These are phyloP conservation scores for Penicillium daleae DNA, from an alignment of 495 filamentous ascomycete genomes.

Conservation along the genomic window DNA sequence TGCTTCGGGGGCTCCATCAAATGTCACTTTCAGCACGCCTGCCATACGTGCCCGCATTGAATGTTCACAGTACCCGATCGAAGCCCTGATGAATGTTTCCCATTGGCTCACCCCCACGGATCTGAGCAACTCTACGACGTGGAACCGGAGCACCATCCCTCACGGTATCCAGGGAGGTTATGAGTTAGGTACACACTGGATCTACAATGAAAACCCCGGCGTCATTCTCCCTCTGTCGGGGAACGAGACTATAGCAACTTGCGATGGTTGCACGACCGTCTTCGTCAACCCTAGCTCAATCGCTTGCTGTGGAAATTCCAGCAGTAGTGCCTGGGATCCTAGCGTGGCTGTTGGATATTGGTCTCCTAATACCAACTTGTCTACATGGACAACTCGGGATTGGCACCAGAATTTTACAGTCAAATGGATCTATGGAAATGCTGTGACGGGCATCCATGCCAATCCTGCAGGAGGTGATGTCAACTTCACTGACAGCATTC, in stretches of 20 bases:
- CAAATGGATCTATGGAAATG: constrained; percentile 36
- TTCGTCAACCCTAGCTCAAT: constrained; percentile 29
- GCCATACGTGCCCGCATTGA: constrained; percentile 37
- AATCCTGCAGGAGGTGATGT: too few relatives aligned
- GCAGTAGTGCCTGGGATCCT: too few relatives aligned
- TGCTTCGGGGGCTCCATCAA: constrained; percentile 21
- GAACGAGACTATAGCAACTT: too few relatives aligned
- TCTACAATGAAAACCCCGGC: too few relatives aligned
- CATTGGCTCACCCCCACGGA: constrained; percentile 30
- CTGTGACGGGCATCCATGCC: constrained; percentile 18
- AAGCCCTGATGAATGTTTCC: constrained; percentile 22
- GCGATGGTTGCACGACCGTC: constrained; percentile 25
- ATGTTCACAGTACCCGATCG: constrained; percentile 22
- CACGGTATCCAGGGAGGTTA: constrained; percentile 15
- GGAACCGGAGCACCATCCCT: constrained; percentile 22
- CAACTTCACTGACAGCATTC: too few relatives aligned
- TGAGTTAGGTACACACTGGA: constrained; percentile 22
- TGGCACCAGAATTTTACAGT: constrained; percentile 37
- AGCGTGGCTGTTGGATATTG: constrained; percentile 34
- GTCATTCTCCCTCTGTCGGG: too few relatives aligned
- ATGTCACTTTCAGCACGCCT: constrained; percentile 33
- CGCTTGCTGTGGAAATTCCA: constrained; percentile 39
- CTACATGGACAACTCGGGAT: too few relatives aligned
- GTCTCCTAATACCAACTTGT: constrained; percentile 25
- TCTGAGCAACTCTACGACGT: constrained; percentile 19